Conservation (phyloP, 2,329 filamentous ascomycete species). For the Epichloe festucae region DNA sequence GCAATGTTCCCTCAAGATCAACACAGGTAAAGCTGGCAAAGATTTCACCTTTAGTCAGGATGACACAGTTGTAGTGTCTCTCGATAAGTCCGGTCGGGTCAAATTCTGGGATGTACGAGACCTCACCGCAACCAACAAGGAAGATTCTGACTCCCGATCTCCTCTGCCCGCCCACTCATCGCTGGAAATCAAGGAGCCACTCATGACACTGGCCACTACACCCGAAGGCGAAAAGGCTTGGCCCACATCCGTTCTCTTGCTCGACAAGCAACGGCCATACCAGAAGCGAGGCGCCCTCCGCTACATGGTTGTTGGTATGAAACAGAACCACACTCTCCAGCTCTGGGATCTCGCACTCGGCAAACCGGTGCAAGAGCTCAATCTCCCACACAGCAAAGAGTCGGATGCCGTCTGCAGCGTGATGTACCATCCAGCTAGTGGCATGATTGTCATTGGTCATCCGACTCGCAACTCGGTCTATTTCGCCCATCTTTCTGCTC, state of each 20-base stretch:
- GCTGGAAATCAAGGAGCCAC: constrained; percentile 70
- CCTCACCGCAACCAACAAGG: constrained; percentile 45
- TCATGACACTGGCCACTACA: constrained; percentile 78
- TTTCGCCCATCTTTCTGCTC: constrained; percentile 88
- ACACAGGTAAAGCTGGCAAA: constrained; percentile 94
- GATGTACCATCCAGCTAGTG: constrained; percentile 80
- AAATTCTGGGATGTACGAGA: constrained; percentile 97
- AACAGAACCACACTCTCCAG: constrained; percentile 97
- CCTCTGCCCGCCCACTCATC: constrained; percentile 42
- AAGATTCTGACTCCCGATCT: constrained; percentile 35
- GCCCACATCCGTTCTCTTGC: constrained; percentile 89
- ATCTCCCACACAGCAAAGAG: constrained; percentile 89
- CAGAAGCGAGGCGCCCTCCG: constrained; percentile 78
- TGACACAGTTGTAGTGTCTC: constrained; percentile 82
- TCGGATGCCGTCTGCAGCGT: constrained; percentile 97
- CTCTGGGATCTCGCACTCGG: constrained; percentile 93
- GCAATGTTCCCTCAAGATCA: constrained; percentile 83
- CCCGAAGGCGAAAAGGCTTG: constrained; percentile 86
- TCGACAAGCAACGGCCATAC: constrained; percentile 92
- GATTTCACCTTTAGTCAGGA: constrained; percentile 98
- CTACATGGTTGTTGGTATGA: constrained; percentile 95
- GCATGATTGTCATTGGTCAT: constrained; percentile 89
- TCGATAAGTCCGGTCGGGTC: constrained; percentile 91
- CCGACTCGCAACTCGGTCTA: constrained; percentile 96
- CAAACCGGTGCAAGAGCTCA: constrained; percentile 93